Percentiles rank a stretch among this genome's conserved stretches.
phyloP scores from a whole-genome alignment of 805 yeast species.

The Teunomyces kruisii region DNA sequence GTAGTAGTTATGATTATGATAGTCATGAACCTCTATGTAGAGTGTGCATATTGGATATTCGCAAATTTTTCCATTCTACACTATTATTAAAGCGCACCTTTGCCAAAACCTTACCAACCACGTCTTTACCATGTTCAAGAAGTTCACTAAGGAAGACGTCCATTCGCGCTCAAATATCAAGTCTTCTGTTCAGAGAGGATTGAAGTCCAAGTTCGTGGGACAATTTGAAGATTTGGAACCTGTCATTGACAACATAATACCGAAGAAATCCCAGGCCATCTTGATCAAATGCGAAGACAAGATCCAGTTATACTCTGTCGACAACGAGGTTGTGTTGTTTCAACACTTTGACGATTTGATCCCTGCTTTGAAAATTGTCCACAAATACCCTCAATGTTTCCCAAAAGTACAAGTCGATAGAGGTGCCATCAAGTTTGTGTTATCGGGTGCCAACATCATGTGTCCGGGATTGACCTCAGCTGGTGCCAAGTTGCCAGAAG shows the following conservation, averaged over 20 bases:
- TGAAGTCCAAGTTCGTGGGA: slow-evolving; percentile 68
- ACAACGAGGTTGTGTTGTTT: slow-evolving; percentile 70
- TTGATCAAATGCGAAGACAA: slow-evolving; percentile 87
- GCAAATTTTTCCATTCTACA: not conserved
- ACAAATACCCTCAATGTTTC: slow-evolving; percentile 78
- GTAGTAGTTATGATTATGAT: not conserved
- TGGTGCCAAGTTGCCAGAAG: slow-evolving; percentile 81
- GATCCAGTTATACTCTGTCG: slow-evolving; percentile 72
- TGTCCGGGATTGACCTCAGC: slow-evolving; percentile 90
- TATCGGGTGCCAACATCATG: slow-evolving; percentile 97
- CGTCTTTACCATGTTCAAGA: slow-evolving; percentile 44
- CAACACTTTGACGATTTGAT: slow-evolving; percentile 80
- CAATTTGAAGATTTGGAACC: slow-evolving; percentile 77
- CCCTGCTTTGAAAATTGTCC: slow-evolving; percentile 74
- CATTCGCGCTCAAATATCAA: slow-evolving; percentile 90
- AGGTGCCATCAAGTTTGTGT: slow-evolving; percentile 92
- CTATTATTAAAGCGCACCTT: not conserved
- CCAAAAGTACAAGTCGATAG: slow-evolving; percentile 89
- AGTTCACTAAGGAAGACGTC: slow-evolving; percentile 80
- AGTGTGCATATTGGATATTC: not conserved
- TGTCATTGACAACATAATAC: slow-evolving; percentile 76
- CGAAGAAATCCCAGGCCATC: slow-evolving; percentile 82
- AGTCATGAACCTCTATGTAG: not conserved
- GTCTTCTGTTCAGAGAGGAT: slow-evolving; percentile 90
- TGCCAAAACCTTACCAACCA: not conserved